Evolutionary conservation across 2,329 filamentous ascomycete genomes (phyloP).

Genomic region (Cladosporium colombiae): DNA sequence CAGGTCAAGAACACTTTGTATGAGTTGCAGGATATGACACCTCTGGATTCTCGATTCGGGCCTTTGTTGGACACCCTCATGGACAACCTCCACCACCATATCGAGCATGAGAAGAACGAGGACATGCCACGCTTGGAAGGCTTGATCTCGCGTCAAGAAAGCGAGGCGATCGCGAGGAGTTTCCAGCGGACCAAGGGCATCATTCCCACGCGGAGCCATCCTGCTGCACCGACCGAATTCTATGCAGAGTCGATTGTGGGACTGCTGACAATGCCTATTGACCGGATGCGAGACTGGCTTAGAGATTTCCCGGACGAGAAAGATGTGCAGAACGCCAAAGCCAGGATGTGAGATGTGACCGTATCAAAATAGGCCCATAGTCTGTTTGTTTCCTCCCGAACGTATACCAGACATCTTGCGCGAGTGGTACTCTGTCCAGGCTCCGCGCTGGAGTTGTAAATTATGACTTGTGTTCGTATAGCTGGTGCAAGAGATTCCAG

Average conservation of each 20-base stretch:
- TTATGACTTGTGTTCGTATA: neutral
- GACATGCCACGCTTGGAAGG: conserved; percentile 29
- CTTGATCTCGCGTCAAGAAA: conserved; percentile 24
- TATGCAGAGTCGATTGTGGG: conserved; percentile 25
- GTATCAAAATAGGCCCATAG: neutral
- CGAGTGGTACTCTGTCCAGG: neutral
- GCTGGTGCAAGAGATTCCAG: neutral
- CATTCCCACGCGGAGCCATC: conserved; percentile 25
- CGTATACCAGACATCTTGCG: neutral
- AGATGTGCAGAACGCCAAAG: conserved; percentile 9
- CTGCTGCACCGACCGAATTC: conserved; percentile 21
- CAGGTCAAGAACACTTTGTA: conserved; percentile 31
- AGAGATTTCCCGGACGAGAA: conserved; percentile 24
- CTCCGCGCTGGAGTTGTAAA: neutral
- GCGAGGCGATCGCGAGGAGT: conserved; percentile 23
- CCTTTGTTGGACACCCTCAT: conserved; percentile 25
- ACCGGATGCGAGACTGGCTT: conserved; percentile 28
- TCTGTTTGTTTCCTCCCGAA: neutral
- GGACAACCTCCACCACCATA: conserved; percentile 27
- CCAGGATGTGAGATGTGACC: neutral
- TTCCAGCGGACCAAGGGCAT: conserved; percentile 29
- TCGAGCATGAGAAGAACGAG: conserved; percentile 28
- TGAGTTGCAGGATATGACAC: conserved; percentile 26
- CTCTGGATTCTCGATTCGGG: conserved; percentile 24
- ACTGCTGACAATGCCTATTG: conserved; percentile 29